Conservation (phyloP, 768 basidiomycete genomes). For the Paxillus rubicundulus region DNA sequence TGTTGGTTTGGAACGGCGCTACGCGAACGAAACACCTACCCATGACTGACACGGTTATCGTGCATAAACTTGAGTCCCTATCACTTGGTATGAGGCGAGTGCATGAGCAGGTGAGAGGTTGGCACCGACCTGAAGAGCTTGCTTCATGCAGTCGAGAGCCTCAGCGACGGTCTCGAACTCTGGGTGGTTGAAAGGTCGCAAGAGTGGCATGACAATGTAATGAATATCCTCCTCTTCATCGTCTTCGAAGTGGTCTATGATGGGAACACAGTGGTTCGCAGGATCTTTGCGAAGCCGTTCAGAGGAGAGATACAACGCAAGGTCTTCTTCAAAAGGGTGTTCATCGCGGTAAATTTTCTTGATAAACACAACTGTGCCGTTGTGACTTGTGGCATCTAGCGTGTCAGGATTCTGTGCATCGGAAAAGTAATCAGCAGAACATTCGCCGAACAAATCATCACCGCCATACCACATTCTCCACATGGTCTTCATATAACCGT, state of each 20-base stretch:
- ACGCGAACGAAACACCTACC: slow-evolving; percentile 18
- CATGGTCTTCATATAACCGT: background rate
- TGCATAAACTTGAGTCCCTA: slow-evolving; percentile 39
- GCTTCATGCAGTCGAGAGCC: slow-evolving; percentile 20
- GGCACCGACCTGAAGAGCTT: slow-evolving; percentile 19
- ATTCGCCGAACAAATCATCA: background rate
- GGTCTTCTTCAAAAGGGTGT: slow-evolving; percentile 2
- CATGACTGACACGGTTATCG: slow-evolving; percentile 31
- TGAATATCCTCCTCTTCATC: slow-evolving; percentile 8
- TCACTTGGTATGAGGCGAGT: background rate
- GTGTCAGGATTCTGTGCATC: background rate
- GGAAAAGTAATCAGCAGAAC: background rate
- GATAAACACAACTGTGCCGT: too few relatives aligned
- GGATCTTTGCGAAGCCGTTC: background rate
- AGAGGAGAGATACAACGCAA: slow-evolving; percentile 7
- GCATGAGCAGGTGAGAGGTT: too few relatives aligned
- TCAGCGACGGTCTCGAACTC: slow-evolving; percentile 22
- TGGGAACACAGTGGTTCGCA: too few relatives aligned
- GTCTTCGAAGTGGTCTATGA: slow-evolving; percentile 5
- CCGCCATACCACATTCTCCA: background rate
- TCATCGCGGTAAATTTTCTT: slow-evolving; percentile 2
- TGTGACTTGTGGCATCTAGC: too few relatives aligned
- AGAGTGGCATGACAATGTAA: slow-evolving; percentile 24
- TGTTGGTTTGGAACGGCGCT: slow-evolving; percentile 6
- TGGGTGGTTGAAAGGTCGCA: slow-evolving; percentile 18